Evolutionary conservation across 1,284 basidiomycete species (phyloP).

Genomic region (Mycena sp.): DNA sequence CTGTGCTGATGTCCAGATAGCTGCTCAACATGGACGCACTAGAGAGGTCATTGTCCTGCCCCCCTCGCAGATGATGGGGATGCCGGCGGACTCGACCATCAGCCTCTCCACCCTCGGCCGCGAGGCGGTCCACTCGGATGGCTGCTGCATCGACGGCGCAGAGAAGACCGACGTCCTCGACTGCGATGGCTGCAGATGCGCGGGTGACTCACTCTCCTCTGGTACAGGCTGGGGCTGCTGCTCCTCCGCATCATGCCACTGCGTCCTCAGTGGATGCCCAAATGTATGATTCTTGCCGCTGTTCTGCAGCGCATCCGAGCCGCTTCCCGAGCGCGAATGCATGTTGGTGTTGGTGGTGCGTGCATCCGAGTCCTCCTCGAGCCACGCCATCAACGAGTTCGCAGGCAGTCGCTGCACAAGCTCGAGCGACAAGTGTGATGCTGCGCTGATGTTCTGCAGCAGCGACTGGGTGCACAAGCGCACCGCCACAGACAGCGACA

Average conservation of each 20-base stretch:
- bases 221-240: conserved; percentile 31
- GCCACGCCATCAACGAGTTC: conserved; percentile 68
- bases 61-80: conserved; percentile 27
- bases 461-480: conserved; percentile 70
- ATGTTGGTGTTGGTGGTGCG: conserved; percentile 36
- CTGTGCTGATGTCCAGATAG: conserved; percentile 71
- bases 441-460: conserved; percentile 62
- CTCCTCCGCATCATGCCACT: conserved; percentile 41
- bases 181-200: conserved; percentile 15
- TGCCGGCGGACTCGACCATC: conserved; percentile 22
- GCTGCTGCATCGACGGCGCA: conserved; percentile 26
- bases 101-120: conserved; percentile 21
- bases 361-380: conserved; percentile 57
- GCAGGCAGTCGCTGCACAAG: conserved; percentile 32
- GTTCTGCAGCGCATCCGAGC: conserved; percentile 57
- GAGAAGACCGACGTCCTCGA: conserved; percentile 22
- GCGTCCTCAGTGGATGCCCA: conserved; percentile 59
- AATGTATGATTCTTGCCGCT: conserved; percentile 75
- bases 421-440: conserved; percentile 12
- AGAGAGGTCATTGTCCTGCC: conserved; percentile 23
- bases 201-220: conserved; percentile 1
- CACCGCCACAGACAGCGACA: conserved; percentile 57
- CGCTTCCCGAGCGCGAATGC: conserved; percentile 64
- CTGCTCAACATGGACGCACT: conserved; percentile 42
- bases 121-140: conserved; percentile 35